phyloP scores from a whole-genome alignment of 2,329 filamentous ascomycete genomes.

The Penicillium sp. region DNA sequence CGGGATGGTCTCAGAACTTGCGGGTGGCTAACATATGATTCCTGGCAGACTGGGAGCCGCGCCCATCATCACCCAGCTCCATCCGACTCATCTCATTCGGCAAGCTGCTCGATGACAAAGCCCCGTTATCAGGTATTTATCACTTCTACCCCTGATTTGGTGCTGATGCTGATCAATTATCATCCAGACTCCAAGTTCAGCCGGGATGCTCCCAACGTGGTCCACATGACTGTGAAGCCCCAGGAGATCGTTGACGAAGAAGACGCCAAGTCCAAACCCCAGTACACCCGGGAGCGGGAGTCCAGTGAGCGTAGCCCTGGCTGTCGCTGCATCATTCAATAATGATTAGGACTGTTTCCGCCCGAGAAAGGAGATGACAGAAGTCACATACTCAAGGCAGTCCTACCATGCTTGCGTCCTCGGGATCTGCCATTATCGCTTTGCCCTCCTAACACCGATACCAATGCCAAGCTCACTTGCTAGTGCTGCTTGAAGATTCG shows the following conservation, averaged over 20 bases:
- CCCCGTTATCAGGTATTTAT: slow-evolving; percentile 71
- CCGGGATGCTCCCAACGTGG: slow-evolving; percentile 65
- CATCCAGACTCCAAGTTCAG: slow-evolving; percentile 67
- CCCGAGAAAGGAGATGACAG: no score
- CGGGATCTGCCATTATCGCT: no score
- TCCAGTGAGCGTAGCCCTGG: slow-evolving; percentile 50
- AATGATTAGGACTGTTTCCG: no score
- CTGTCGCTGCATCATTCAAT: slow-evolving; percentile 59
- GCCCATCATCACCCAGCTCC: slow-evolving; percentile 74
- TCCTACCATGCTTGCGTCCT: no score
- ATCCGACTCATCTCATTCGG: slow-evolving; percentile 90
- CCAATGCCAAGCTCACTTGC: no score
- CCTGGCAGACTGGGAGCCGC: slow-evolving; percentile 66
- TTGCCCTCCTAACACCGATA: no score
- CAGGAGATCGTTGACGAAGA: slow-evolving; percentile 75
- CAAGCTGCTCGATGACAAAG: slow-evolving; percentile 81
- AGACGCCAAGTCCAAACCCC: slow-evolving; percentile 58
- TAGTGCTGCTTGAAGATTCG: no score
- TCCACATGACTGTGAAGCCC: slow-evolving; percentile 90
- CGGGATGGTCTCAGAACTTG: no score
- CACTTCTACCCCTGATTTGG: slow-evolving; percentile 12
- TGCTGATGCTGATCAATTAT: not conserved
- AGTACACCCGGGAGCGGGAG: slow-evolving; percentile 44
- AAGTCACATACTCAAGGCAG: slow-evolving; percentile 4
- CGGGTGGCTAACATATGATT: not conserved